Base-by-base conservation (phyloP, 2,329 filamentous ascomycete genomes). In the Sporothrix mexicana region DNA sequence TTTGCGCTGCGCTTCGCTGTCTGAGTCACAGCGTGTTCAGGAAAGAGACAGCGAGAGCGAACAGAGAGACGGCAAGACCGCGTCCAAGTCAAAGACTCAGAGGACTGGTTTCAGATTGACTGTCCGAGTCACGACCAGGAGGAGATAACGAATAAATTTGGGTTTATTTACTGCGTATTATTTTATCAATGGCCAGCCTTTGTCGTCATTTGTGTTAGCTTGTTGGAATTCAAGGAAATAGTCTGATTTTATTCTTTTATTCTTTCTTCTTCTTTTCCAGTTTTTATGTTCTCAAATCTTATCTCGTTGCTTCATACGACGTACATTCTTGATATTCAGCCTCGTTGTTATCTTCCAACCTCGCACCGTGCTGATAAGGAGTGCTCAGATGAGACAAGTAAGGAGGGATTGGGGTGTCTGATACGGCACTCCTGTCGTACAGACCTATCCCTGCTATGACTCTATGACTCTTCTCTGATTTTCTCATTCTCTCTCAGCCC, bases 21-120 rank as follows among this genome's bases (percentile, higher is more conserved):
- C 72, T 76, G 76, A 77, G 70, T 76, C 75, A 77, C 74, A 51
- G 62, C 69, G 75, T 72, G 73, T 75, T 74, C 70, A 75, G 75
- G 76, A 13, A 53, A 30, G 66, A 68, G 66, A 41, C 45, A 41
- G 47, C 66, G 25, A 68, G 66, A n/a, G n/a, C n/a, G n/a, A n/a
- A 51, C 45, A 36, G 17, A 2, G 30, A 36, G 30, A 36, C 30
- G 30, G 30, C 30, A 36, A 36, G 30, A 36, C 30, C 4, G 30
- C 30, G 30, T 36, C 30, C 64, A 51, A 49, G 13, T 13, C 25
- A 59, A 23, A 9, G 55, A 73, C 73, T 7, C 30, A 36, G 30
- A 5, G 30, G 69, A 36, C 55, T 36, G 66, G 72, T 75, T 76
- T 75, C 72, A 74, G 68, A 73, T 51, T 72, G 61, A 36, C 30